Conservation (phyloP, 768 basidiomycete species). For the Lactarius indigo region DNA sequence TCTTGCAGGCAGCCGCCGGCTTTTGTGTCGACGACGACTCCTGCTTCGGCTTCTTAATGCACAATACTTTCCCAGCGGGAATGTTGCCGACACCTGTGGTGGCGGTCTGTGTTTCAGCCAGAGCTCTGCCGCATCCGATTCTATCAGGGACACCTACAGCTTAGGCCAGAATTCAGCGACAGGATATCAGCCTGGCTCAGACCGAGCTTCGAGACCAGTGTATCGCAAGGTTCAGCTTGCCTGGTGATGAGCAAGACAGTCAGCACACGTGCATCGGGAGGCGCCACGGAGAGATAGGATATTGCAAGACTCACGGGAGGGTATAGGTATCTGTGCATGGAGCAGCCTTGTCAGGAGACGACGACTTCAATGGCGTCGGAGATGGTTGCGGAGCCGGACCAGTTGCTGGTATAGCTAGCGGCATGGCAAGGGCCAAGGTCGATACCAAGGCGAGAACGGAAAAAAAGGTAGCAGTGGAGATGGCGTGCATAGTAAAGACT, state of each 20-base stretch:
- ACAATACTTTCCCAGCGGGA: not conserved
- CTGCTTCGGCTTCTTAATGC: not conserved
- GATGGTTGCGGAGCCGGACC: too few relatives aligned
- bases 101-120: not conserved
- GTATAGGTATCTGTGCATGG: not conserved
- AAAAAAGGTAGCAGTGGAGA: not conserved
- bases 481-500: constrained; percentile 6
- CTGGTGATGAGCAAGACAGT: not conserved
- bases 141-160: not conserved
- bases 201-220: not conserved
- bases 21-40: too few relatives aligned
- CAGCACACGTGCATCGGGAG: not conserved
- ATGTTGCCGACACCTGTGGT: not conserved
- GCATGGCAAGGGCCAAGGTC: not conserved
- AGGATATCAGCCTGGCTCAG: not conserved
- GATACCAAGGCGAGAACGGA: constrained; percentile 3
- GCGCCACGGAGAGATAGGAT: not conserved
- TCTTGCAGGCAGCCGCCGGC: constrained; percentile 7
- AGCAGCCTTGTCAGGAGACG: not conserved
- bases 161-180: constrained; percentile 3
- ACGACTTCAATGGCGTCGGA: not conserved
- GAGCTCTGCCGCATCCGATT: not conserved
- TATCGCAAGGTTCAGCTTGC: not conserved
- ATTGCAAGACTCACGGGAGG: not conserved
- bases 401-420: too few relatives aligned